Percentiles rank a stretch among this genome's conserved stretches.
phyloP scores from a whole-genome alignment of 2,329 filamentous ascomycete species.

The Ilyonectria robusta region DNA sequence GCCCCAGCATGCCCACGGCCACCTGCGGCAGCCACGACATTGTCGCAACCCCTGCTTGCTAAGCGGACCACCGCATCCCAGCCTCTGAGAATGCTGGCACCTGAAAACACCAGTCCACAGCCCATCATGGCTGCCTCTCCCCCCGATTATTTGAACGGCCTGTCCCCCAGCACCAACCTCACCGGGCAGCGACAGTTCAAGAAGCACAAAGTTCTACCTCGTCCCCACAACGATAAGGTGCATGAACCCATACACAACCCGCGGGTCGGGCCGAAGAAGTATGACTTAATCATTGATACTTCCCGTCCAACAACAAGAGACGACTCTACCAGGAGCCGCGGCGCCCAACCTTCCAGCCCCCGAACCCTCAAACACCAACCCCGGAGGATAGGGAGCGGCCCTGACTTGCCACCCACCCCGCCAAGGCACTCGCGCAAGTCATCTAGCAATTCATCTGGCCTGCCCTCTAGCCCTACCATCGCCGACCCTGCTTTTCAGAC shows the following conservation, averaged over 20 bases:
- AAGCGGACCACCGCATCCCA: slow-evolving; percentile 19
- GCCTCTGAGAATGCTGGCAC: slow-evolving; percentile 47
- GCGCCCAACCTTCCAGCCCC: slow-evolving; percentile 55
- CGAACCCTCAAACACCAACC: slow-evolving; percentile 59
- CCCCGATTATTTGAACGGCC: slow-evolving; percentile 47
- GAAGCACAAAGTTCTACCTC: slow-evolving; percentile 62
- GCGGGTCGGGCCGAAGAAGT: slow-evolving; percentile 38
- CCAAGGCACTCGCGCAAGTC: slow-evolving; percentile 72
- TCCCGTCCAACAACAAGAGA: slow-evolving; percentile 38
- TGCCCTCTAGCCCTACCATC: slow-evolving; percentile 59
- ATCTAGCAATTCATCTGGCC: slow-evolving; percentile 64
- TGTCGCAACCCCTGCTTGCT: slow-evolving; percentile 43
- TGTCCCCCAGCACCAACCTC: slow-evolving; percentile 46
- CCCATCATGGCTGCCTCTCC: slow-evolving; percentile 53
- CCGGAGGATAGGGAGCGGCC: slow-evolving; percentile 59
- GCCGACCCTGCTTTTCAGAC: slow-evolving; percentile 56
- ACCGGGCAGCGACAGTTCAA: slow-evolving; percentile 59
- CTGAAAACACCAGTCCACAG: slow-evolving; percentile 45
- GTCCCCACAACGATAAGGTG: slow-evolving; percentile 48
- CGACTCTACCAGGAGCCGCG: slow-evolving; percentile 31
- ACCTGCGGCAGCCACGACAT: slow-evolving; percentile 32
- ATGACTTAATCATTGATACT: slow-evolving; percentile 49
- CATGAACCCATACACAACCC: slow-evolving; percentile 44
- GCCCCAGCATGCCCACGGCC: slow-evolving; percentile 46
- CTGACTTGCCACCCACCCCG: slow-evolving; percentile 73